Percentiles rank a stretch among this genome's conserved stretches.
Conservation (phyloP, 2,329 filamentous ascomycete genomes). For the Didymella exigua region DNA sequence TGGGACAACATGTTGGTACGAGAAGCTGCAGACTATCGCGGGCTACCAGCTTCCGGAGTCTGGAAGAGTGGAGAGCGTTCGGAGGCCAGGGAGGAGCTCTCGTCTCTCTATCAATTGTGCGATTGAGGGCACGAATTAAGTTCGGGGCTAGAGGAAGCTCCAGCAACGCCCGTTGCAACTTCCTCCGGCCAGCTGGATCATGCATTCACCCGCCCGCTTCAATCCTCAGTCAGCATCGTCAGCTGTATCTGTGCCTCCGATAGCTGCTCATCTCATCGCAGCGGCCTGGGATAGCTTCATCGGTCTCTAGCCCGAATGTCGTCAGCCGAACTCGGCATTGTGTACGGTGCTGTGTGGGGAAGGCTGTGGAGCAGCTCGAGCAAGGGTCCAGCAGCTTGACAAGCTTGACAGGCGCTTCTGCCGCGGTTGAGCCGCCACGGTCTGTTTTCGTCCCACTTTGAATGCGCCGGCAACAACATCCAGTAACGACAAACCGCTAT, state of each 20-base stretch:
- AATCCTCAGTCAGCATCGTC: not conserved
- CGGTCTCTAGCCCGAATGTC: conserved; percentile 11
- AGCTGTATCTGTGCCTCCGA: not conserved
- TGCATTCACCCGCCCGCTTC: conserved; percentile 8
- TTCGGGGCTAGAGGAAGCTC: conserved; percentile 10
- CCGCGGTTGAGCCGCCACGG: conserved; percentile 17
- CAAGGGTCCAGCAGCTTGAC: conserved; percentile 2
- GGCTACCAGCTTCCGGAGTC: conserved; percentile 7
- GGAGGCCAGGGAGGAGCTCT: conserved; percentile 14
- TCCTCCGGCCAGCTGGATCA: conserved; percentile 2
- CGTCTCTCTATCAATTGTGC: not conserved
- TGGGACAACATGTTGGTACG: conserved; percentile 28
- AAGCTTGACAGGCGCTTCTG: conserved; percentile 26
- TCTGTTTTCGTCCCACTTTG: conserved; percentile 28
- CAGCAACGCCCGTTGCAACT: conserved; percentile 8
- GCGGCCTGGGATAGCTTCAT: conserved; percentile 1
- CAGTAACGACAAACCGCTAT: conserved; percentile 56
- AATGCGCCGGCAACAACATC: conserved; percentile 12
- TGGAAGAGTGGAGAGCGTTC: conserved; percentile 1
- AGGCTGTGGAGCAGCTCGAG: conserved; percentile 14
- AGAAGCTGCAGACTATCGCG: conserved; percentile 28
- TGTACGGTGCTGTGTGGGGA: conserved; percentile 14
- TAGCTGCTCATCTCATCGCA: not conserved
- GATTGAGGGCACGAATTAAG: conserved; percentile 31
- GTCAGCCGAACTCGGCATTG: conserved; percentile 15